Evolutionary conservation across 352 stramenopile genomes (phyloP).

Genomic region (Globisporangium camurandrum): DNA sequence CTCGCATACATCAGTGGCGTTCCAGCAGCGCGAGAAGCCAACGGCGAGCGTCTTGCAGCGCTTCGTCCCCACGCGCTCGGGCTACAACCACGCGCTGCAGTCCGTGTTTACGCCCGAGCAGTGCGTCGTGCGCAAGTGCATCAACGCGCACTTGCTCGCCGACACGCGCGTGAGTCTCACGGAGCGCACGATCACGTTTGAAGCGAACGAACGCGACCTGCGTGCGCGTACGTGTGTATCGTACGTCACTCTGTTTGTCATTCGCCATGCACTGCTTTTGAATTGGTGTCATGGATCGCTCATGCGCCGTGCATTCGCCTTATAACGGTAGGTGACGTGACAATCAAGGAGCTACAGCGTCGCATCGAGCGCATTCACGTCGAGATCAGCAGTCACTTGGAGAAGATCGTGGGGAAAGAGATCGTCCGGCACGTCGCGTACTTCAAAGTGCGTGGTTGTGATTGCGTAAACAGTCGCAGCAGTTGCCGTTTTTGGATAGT

Average conservation of each 20-base stretch:
- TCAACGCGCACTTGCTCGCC: slow-evolving; percentile 42
- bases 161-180: slow-evolving; percentile 26
- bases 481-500: too few relatives aligned
- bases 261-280: too few relatives aligned
- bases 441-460: slow-evolving; percentile 44
- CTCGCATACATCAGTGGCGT: background rate
- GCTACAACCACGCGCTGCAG: slow-evolving; percentile 64
- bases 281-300: too few relatives aligned
- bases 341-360: slow-evolving; percentile 31
- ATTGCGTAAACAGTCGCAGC: background rate
- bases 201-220: slow-evolving; percentile 33
- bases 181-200: slow-evolving; percentile 57
- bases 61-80: slow-evolving; percentile 57
- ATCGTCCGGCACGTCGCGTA: slow-evolving; percentile 48
- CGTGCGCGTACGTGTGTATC: slow-evolving; percentile 26
- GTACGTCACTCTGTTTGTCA: background rate
- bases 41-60: slow-evolving; percentile 50
- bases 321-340: slow-evolving; percentile 48
- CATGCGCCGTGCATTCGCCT: too few relatives aligned
- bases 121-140: slow-evolving; percentile 48
- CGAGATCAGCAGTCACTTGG: slow-evolving; percentile 47
- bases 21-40: slow-evolving; percentile 46
- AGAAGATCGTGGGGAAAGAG: slow-evolving; percentile 57
- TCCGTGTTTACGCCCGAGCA: slow-evolving; percentile 56
- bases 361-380: slow-evolving; percentile 47